Percentiles rank a stretch among this genome's conserved stretches.
phyloP scores from a whole-genome alignment of 164 flowering plant genomes.

The Saururus chinensis region DNA sequence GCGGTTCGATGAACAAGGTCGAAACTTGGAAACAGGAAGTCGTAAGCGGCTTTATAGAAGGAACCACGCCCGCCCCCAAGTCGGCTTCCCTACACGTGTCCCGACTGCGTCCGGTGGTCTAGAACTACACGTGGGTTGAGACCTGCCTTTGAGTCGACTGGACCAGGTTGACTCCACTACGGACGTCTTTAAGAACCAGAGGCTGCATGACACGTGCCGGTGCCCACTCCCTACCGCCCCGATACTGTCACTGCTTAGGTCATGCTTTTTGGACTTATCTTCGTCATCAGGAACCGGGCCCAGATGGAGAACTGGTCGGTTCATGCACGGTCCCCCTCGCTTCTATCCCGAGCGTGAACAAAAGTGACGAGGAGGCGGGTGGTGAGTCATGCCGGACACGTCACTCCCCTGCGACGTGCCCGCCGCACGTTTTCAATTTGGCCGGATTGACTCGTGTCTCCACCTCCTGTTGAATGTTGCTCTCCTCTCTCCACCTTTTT shows the following conservation, averaged over 20 bases:
- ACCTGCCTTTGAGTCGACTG: neutral
- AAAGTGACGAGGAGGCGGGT: no score
- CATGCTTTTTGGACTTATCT: neutral
- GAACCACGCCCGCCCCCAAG: neutral
- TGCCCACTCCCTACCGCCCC: neutral
- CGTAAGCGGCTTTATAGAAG: neutral
- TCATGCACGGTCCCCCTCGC: neutral
- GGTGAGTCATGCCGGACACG: no score
- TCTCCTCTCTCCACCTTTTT: no score
- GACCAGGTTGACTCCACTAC: no score
- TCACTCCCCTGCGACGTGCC: no score
- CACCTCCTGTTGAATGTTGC: no score
- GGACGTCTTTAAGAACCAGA: neutral
- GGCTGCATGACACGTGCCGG: neutral
- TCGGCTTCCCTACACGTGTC: neutral
- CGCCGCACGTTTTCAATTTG: no score
- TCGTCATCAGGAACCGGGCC: neutral
- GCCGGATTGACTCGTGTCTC: no score
- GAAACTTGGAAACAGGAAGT: neutral
- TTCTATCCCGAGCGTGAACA: no score
- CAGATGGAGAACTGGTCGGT: neutral
- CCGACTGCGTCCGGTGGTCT: neutral
- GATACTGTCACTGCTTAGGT: slow-evolving; percentile 3
- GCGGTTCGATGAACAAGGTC: neutral
- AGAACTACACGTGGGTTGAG: slow-evolving; percentile 2